Evolutionary conservation across 1,139 yeast species (phyloP).

Genomic region (Chernovozyma sophiae-reginae): DNA sequence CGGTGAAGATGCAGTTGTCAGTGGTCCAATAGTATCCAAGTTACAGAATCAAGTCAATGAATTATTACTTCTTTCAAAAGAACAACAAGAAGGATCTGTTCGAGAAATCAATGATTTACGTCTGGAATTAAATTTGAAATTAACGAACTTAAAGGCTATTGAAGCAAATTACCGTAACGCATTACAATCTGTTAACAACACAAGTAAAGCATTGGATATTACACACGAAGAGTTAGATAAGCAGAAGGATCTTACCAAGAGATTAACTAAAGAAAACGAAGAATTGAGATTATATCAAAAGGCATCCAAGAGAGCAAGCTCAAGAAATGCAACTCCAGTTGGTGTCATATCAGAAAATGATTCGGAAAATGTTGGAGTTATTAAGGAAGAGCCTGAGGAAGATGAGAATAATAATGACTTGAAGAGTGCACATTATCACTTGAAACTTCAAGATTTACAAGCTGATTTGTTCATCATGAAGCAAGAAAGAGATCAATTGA

Average conservation of each 20-base stretch:
- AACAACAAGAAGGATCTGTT: conserved; percentile 32
- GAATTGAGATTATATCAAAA: conserved; percentile 56
- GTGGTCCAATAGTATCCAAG: conserved; percentile 27
- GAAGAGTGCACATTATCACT: conserved; percentile 63
- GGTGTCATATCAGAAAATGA: conserved; percentile 3
- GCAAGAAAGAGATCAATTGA: conserved; percentile 80
- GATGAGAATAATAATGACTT: conserved; percentile 46
- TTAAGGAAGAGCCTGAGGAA: conserved; percentile 21
- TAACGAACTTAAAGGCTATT: conserved; percentile 33
- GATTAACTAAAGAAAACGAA: conserved; percentile 62
- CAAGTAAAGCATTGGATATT: conserved; percentile 68
- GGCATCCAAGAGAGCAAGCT: conserved; percentile 34
- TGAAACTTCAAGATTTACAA: conserved; percentile 76
- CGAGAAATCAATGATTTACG: conserved; percentile 33
- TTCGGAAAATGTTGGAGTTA: conserved; percentile 2
- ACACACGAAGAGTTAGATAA: conserved; percentile 68
- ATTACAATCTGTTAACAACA: conserved; percentile 65
- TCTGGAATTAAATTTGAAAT: conserved; percentile 29
- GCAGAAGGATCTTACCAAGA: conserved; percentile 53
- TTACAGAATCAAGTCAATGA: conserved; percentile 50
- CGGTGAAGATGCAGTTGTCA: conserved; percentile 8
- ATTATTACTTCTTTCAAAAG: conserved; percentile 34
- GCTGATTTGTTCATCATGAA: conserved; percentile 78
- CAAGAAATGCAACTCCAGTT: conserved; percentile 24
- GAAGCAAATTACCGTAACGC: conserved; percentile 67